phyloP scores from a whole-genome alignment of 805 yeast species.

The Yamadazyma sp. region DNA sequence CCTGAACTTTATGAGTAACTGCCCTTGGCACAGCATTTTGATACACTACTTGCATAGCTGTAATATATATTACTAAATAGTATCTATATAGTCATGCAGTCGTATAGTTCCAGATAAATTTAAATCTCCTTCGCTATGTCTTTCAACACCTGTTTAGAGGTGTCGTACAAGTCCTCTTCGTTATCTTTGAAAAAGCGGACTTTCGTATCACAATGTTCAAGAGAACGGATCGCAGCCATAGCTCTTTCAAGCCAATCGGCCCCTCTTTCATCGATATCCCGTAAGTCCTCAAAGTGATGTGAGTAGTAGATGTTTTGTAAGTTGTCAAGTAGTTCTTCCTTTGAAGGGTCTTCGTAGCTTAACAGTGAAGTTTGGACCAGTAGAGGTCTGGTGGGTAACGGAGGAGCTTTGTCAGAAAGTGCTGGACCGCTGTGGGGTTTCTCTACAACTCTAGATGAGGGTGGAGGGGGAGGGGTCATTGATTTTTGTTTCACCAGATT shows the following conservation, averaged over 20 bases:
- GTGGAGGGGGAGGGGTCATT: slow-evolving; percentile 22
- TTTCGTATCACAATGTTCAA: slow-evolving; percentile 30
- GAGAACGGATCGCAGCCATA: slow-evolving; percentile 25
- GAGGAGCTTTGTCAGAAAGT: slow-evolving; percentile 2
- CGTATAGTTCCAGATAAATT: too few species aligned
- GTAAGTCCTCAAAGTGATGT: slow-evolving; percentile 25
- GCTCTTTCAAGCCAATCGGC: slow-evolving; percentile 39
- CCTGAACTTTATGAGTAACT: background rate
- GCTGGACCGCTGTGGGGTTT: slow-evolving; percentile 8
- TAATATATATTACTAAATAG: too few species aligned
- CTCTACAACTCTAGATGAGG: background rate
- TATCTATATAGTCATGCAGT: background rate
- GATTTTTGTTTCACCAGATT: slow-evolving; percentile 30
- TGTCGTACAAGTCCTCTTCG: slow-evolving; percentile 33
- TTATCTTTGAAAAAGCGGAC: slow-evolving; percentile 34
- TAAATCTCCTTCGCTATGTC: slow-evolving; percentile 13
- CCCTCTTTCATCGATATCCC: slow-evolving; percentile 34
- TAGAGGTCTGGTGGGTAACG: slow-evolving; percentile 15
- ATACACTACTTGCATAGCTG: too few species aligned
- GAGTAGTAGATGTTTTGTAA: slow-evolving; percentile 17
- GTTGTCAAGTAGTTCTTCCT: slow-evolving; percentile 14
- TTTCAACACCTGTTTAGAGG: slow-evolving; percentile 16
- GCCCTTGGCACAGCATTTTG: background rate
- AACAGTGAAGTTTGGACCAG: slow-evolving; percentile 1
- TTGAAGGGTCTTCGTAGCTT: slow-evolving; percentile 14